Evolutionary conservation across 176 grass and related monocot genomes (phyloP), one percentile per base, ranked within the genome.

Genomic region (Pontederia paniculata): DNA sequence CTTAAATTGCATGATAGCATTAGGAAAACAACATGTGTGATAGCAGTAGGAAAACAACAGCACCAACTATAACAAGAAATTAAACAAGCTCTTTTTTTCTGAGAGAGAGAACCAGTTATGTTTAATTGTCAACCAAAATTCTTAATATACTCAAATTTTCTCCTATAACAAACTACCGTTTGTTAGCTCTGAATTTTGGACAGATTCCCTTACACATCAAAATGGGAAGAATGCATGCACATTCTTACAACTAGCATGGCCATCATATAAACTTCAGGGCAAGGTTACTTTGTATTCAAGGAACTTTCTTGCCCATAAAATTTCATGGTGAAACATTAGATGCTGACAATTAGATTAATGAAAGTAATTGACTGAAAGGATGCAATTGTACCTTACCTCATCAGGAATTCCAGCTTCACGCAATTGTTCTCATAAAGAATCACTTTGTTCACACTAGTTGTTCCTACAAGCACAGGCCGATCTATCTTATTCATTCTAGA

Each of bases 381-480:
- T 22, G 54, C 18, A 67, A 66, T 19, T 31, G 21, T 74, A 71
- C 11, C 42, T 58, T 66, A 89, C 90, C 82, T 96, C 90, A 21
- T 96, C 85, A 67, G 82, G 65, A 81, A 97, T 97, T 45, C 62
- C 76, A 66, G 86, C 77, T 87, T 97, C 91, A 78, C 21, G 68
- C 61, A 97, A 78, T 67, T 87, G 86, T 78, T 81, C 68, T n/a
- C 79, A 84, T 70, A 97, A 87, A 46, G 71, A 60, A 77, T 96
- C 86, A 58, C 86, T 97, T 73, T 89, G 91, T 68, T 97, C 67
- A 97, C 91, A 14, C 91, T 97, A 60, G 91, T 97, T 55, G 91
- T 97, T 70, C 91, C 91, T 71, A 97, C 91, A 78, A 97, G 85
- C 54, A 97, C 86, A 63, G 91, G 91, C 45, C 91, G 81, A 15